Base-by-base conservation (phyloP, 257 asterid genomes). In the Dorcoceras hygrometricum region DNA sequence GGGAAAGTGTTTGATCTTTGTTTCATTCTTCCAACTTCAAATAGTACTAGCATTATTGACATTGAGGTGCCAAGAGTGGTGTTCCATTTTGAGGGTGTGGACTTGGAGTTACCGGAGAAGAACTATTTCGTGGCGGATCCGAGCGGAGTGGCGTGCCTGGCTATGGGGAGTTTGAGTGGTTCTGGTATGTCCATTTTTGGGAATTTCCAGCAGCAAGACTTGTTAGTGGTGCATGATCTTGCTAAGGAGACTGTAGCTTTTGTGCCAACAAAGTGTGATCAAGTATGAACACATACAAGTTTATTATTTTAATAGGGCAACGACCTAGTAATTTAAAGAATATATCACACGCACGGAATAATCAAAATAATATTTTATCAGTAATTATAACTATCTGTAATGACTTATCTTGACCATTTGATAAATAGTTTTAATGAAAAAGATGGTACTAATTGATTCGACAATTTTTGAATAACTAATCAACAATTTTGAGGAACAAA, bases 191-290 rank as follows among this genome's bases (percentile, higher is more conserved):
- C 86, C 4, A 70, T 81, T 5, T 76, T 81, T 28, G 86, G 83
- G 3, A 81, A 81, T 46, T 67, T 81, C 12, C 83, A 78, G 68
- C 86, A 81, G 69, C 86, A 81, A 60, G 79, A 81, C 56, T 39
- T 78, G 70, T 48, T 78, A 56, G 78, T 81, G 36, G 31, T 81
- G 70, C 80, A 81, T 67, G 83, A 81, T 70, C 76, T 81, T 59
- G 36, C 39, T 20, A 70, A 81, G 71, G 83, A 81, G 28, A 65
- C 83, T 6, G 0, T 81, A 36, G 73, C 81, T 3, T 81, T 81
- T 36, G 50, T 67, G n/a, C 84, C 81, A 59, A 78, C 74, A 62
- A 69, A 78, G 11, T 81, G 86, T 54, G 68, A 69, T 0, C 48
- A 36, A 36, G 36, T 31, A 6, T 31, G 36, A 31, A 6, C 36